Base-by-base conservation (phyloP, 2,329 filamentous ascomycete genomes). In the Rasamsonia emersonii region DNA sequence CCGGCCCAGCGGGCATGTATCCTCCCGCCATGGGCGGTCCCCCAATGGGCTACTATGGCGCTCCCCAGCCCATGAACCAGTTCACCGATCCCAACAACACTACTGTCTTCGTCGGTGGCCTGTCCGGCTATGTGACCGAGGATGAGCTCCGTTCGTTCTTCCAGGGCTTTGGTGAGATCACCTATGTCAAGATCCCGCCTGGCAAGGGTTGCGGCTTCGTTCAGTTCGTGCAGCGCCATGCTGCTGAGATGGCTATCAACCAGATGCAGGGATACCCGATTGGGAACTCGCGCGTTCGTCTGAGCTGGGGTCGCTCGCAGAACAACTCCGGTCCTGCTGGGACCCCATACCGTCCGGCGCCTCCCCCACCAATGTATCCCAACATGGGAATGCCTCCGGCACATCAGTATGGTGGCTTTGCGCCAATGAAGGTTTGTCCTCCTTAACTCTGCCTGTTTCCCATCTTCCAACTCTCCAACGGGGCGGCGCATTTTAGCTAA, bases 261-360 rank as follows among this genome's bases (percentile, higher is more conserved):
- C 91, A 98, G 67, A 98, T 98, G 91, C 91, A 98, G 67, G 91
- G 91, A 40, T 98, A 98, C 60, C 91, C 91, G 15, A 98, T 98
- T 53, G 91, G 91, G 35, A 98, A 98, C 73, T 96, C 89, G 28
- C 86, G 91, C 45, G 91, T 98, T 38, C 86, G 91, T 52, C 75
- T 98, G 46, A 94, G 86, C 59, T 98, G 91, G 91, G 91, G 91
- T 43, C 84, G 91, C 44, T 93, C 84, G 34, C 91, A 98, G 73
- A 98, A 96, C 77, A 98, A 98, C 73, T 96, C 89, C 41, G 91
- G 91, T 36, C 79, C 79, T 33, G 91, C 93, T 39, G 91, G 91
- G 45, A 96, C 91, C 47, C 91, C 91, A 37, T 96, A 98, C 67
- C 83, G 91, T 43, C 91, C 91, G 41, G 91, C 91, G 30, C 91